Evolutionary conservation across 1,284 basidiomycete species (phyloP).

Genomic region (Austroboletus novae-zelandiae): DNA sequence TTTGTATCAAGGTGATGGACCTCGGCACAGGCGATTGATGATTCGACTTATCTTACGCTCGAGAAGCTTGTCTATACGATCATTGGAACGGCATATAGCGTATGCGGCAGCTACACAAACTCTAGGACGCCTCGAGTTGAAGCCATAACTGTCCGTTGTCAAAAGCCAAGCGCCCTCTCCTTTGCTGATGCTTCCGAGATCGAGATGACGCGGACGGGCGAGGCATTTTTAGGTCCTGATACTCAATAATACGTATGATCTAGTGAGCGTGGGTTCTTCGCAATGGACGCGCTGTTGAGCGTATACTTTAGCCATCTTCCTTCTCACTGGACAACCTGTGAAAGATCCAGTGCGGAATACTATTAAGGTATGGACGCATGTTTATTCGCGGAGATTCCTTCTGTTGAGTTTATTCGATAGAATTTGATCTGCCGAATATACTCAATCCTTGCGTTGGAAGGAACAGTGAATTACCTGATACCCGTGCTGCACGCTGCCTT

Average conservation of each 20-base stretch:
- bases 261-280: too few relatives aligned
- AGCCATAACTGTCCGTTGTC: constrained; percentile 42
- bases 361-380: too few relatives aligned
- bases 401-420: too few relatives aligned
- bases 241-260: too few relatives aligned
- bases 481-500: not conserved
- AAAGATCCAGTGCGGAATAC: too few relatives aligned
- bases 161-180: constrained; percentile 52
- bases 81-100: constrained; percentile 35
- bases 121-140: constrained; percentile 18
- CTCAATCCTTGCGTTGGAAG: too few relatives aligned
- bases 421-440: too few relatives aligned
- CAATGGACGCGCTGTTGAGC: too few relatives aligned
- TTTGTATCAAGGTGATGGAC: too few relatives aligned
- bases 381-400: too few relatives aligned
- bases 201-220: constrained; percentile 40
- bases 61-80: constrained; percentile 48
- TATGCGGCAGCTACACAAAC: constrained; percentile 18
- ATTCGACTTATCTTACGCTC: constrained; percentile 44
- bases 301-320: too few relatives aligned
- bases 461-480: constrained; percentile 7
- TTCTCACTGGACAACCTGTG: too few relatives aligned
- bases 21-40: constrained; percentile 37
- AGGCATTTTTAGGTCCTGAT: not conserved
- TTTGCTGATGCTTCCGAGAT: constrained; percentile 49